Base-by-base conservation (phyloP, 2,329 filamentous ascomycete genomes). In the Thermothelomyces thermophilus region DNA sequence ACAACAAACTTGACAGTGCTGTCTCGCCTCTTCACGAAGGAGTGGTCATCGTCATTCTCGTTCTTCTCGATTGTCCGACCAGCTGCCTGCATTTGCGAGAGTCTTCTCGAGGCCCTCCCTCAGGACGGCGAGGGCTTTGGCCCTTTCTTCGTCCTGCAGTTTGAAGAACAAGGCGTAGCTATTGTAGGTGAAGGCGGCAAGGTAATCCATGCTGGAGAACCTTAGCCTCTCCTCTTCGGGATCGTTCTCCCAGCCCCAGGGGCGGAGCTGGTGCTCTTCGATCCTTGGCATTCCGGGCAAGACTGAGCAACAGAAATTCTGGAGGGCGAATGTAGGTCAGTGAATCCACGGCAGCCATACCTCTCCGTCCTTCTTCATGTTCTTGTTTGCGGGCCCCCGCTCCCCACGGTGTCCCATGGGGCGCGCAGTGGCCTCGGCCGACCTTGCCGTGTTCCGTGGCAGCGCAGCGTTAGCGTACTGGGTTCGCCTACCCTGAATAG, bases 121-220 rank as follows among this genome's bases (percentile, higher is more conserved):
- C 3, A 72, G 56, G 0, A 63, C 50, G 0, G 56, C 56, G 6
- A 58, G 58, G 0, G 55, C 60, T 9, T 28, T 30, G 33, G 43
- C 3, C 40, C 43, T 41, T n/a, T 44, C 53, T 9, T 41, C 35
- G 22, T 72, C 66, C 0, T 62, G 53, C 0, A 71, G 44, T 5
- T 60, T 61, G 55, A 72, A 72, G 52, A 70, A 71, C 0, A 72
- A 48, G 0, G 65, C 65, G 19, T 67, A 72, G 51, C 67, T 68
- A 44, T 64, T 70, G 53, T 69, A 72, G 11, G 55, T 61, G 31
- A 56, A 60, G 0, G 54, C 60, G 0, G 63, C 59, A 28, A 68
- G 48, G 34, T 68, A 65, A 60, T 71, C 66, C 3, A 72, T 62
- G 0, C 63, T 69, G 1, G 67, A 67, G 19, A 70, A 52, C 45